Conservation (phyloP, 2,329 filamentous ascomycete genomes). For the Byssochlamys sp. region DNA sequence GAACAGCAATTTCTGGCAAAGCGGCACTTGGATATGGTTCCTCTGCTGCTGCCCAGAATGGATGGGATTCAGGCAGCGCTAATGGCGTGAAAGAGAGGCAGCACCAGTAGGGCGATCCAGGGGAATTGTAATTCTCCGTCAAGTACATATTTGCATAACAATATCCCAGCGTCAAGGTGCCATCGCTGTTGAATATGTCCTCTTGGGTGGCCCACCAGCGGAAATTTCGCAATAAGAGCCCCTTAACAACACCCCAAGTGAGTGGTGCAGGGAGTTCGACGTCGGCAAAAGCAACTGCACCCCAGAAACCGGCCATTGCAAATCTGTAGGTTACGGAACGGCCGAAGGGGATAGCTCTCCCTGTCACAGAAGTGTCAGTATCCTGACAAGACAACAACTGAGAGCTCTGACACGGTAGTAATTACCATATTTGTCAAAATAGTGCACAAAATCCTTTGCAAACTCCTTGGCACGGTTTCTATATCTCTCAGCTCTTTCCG, state of each 20-base stretch:
- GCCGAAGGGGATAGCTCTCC: constrained; percentile 65
- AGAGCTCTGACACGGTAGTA: not conserved
- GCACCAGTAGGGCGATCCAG: constrained; percentile 65
- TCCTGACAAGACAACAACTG: not conserved
- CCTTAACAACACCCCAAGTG: constrained; percentile 71
- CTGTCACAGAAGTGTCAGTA: constrained; percentile 10
- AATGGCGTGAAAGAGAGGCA: constrained; percentile 68
- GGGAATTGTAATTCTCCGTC: constrained; percentile 75
- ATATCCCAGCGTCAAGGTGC: constrained; percentile 67
- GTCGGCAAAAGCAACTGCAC: constrained; percentile 64
- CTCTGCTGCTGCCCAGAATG: constrained; percentile 64
- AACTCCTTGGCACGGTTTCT: constrained; percentile 56
- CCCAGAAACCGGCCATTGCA: constrained; percentile 78
- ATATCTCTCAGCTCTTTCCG: constrained; percentile 58
- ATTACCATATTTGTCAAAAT: constrained; percentile 59
- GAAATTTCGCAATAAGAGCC: constrained; percentile 62
- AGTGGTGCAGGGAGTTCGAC: constrained; percentile 62
- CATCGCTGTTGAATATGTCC: constrained; percentile 65
- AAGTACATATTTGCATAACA: constrained; percentile 73
- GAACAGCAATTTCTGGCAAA: constrained; percentile 50
- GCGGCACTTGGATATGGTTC: constrained; percentile 48
- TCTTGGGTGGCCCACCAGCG: constrained; percentile 70
- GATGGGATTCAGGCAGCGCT: constrained; percentile 58
- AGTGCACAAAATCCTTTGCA: constrained; percentile 64
- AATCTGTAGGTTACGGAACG: constrained; percentile 73